A percentile compares a stretch with the other conserved stretches of the same genome.
phyloP scores from a whole-genome alignment of 2,329 filamentous ascomycete species.

The Pseudogymnoascus sp. region DNA sequence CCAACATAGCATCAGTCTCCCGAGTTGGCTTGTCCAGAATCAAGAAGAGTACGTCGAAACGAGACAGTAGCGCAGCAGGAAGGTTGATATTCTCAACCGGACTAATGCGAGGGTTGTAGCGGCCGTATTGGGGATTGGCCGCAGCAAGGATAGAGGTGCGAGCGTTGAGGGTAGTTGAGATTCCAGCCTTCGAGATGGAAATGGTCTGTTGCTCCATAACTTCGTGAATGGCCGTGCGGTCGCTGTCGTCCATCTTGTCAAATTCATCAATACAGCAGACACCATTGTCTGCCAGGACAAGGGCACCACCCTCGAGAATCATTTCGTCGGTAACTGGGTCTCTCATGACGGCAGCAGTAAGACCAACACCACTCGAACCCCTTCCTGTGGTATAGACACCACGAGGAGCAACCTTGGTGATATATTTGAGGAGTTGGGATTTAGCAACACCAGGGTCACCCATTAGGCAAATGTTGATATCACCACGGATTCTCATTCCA shows the following conservation, averaged over 20 bases:
- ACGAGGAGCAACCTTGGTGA: conserved; percentile 92
- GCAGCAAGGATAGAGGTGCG: conserved; percentile 93
- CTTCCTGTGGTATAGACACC: conserved; percentile 76
- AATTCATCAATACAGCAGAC: conserved; percentile 83
- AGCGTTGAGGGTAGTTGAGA: conserved; percentile 93
- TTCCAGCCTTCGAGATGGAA: conserved; percentile 82
- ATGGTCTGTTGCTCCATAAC: conserved; percentile 87
- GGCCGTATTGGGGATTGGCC: conserved; percentile 93
- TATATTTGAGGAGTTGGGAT: conserved; percentile 96
- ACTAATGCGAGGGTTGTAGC: conserved; percentile 95
- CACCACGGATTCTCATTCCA: conserved; percentile 96
- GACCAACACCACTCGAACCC: conserved; percentile 72
- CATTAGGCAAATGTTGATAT: conserved; percentile 98
- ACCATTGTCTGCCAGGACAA: conserved; percentile 73
- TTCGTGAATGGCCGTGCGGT: conserved; percentile 75
- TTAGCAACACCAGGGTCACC: conserved; percentile 99
- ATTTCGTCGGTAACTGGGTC: conserved; percentile 75
- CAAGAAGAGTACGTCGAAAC: conserved; percentile 95
- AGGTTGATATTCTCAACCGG: conserved; percentile 99
- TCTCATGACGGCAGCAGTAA: conserved; percentile 73
- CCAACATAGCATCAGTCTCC: conserved; percentile 85
- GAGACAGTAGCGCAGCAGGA: conserved; percentile 89
- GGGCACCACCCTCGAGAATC: conserved; percentile 70
- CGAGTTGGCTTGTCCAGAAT: conserved; percentile 90
- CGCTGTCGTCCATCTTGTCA: conserved; percentile 77